Base-by-base conservation (phyloP, 2,329 filamentous ascomycete species). In the Fusarium cicatricum region DNA sequence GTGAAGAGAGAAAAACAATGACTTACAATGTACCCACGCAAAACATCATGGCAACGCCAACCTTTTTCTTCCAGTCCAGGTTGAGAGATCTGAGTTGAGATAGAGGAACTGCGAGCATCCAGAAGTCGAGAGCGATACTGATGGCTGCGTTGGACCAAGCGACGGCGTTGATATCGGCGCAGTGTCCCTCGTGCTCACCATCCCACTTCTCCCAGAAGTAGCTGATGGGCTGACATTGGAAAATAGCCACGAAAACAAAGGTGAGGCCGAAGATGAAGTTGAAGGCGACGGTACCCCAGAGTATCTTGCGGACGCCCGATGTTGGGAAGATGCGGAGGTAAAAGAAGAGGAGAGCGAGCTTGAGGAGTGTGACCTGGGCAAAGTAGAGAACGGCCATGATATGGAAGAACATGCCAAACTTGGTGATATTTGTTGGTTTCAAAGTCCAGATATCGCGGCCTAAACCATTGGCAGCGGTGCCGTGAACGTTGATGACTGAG, bases 171-270 rank as follows among this genome's bases (percentile, higher is more conserved):
- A 81, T 70, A 50, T 82, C 73, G 17, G 81, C 65, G 57, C 85
- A 87, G 2, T 56, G 70, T 0, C 84, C 84, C 0, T 68, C 5
- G 32, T 78, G 74, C 46, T 77, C 70, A 1, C 76, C 76, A 39
- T 82, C 78, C 82, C 83, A 87, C 14, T 71, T 71, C 0, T 70
- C 73, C 85, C 85, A 88, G 65, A 79, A 82, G 52, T 77, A 80
- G 12, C 67, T 69, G 16, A 86, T 71, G 0, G 84, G 84, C 3
- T 62, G 67, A 66, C 83, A 86, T 56, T 84, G 79, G 32, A 85
- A 81, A 11, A 82, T 64, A 12, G 73, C 76, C 11, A 76, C 67
- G 3, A 82, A 55, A 15, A 78, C 48, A 32, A 81, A 84, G 3
- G 69, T 60, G 14, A 78, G 3, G 3, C 79, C 78, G 46, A 75